These are phyloP conservation scores for Beauveria pseudobassiana DNA, from an alignment of 2,329 filamentous ascomycete species.

Conservation along the genomic window DNA sequence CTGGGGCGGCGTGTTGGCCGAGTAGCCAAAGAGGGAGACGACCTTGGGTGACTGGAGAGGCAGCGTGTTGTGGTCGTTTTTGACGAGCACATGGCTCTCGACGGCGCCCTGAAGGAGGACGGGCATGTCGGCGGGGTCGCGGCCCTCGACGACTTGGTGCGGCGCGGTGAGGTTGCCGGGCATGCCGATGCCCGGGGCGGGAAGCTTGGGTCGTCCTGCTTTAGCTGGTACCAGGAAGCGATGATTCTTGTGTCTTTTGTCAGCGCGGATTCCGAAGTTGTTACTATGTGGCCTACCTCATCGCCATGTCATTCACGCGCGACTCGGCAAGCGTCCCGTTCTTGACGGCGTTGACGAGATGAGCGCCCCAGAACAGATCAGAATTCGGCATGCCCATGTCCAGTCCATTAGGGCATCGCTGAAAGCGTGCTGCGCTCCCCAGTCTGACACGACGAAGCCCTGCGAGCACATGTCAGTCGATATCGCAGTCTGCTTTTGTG, in stretches of 20 bases:
- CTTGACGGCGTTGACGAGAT: conserved; percentile 50
- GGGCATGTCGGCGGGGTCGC: conserved; percentile 34
- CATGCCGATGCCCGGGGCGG: conserved; percentile 44
- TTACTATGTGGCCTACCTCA: conserved; percentile 18
- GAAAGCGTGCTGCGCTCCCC: conserved; percentile 58
- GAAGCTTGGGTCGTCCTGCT: conserved; percentile 39
- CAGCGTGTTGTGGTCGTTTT: conserved; percentile 48
- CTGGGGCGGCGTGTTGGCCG: conserved; percentile 39
- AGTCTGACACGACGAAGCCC: conserved; percentile 63
- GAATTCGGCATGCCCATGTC: conserved; percentile 62
- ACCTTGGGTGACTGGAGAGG: conserved; percentile 43
- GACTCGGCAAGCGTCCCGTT: conserved; percentile 51
- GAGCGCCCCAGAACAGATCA: conserved; percentile 36
- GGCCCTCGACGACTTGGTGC: conserved; percentile 48
- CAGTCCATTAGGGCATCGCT: conserved; percentile 57
- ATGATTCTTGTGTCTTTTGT: conserved; percentile 27
- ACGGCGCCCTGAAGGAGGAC: conserved; percentile 47
- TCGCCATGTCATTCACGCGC: conserved; percentile 56
- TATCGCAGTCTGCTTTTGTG: not conserved
- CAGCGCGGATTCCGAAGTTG: not conserved
- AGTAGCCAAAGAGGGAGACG: conserved; percentile 57
- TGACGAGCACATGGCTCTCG: conserved; percentile 57
- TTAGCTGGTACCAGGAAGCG: conserved; percentile 49
- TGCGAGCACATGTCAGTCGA: not conserved
- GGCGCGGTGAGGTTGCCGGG: conserved; percentile 38